phyloP scores from a whole-genome alignment of 1,284 basidiomycete genomes.

The Hemileia vastatrix region DNA sequence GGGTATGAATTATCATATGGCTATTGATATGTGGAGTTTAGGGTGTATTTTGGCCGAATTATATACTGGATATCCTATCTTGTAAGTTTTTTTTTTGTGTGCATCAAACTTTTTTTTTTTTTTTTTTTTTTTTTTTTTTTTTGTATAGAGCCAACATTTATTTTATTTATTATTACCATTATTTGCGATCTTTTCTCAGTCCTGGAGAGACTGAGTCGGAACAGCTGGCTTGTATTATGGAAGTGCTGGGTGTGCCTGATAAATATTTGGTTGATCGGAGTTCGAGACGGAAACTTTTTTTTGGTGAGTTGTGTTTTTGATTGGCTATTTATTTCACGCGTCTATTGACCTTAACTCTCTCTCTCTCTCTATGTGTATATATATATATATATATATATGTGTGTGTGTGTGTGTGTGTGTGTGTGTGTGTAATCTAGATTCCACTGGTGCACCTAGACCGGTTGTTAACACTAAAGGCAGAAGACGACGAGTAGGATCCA shows the following conservation, averaged over 20 bases:
- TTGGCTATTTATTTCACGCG: background rate
- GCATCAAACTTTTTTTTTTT: background rate
- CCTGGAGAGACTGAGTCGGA: slow-evolving; percentile 63
- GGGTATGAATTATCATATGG: slow-evolving; percentile 86
- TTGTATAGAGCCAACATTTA: background rate
- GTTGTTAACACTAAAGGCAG: slow-evolving; percentile 96
- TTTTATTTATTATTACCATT: background rate
- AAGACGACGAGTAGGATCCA: slow-evolving; percentile 76
- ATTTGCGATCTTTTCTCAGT: background rate
- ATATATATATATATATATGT: background rate
- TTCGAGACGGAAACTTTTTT: slow-evolving; percentile 88
- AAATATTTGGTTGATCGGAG: slow-evolving; percentile 89
- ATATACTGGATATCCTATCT: slow-evolving; percentile 97
- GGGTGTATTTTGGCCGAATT: slow-evolving; percentile 96
- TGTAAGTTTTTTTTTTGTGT: slow-evolving; percentile 43
- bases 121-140: background rate
- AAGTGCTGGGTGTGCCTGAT: slow-evolving; percentile 90
- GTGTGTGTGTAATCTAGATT: slow-evolving; percentile 53
- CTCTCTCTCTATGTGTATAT: background rate
- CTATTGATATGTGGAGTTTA: slow-evolving; percentile 74
- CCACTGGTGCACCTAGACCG: slow-evolving; percentile 78
- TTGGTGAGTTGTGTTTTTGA: slow-evolving; percentile 55
- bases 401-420: background rate
- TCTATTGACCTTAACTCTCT: slow-evolving; percentile 9
- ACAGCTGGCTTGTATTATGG: slow-evolving; percentile 98